Evolutionary conservation across 148 eudicot species (phyloP), one percentile per base, ranked within the genome.

Genomic region (Linanthus parryae): DNA sequence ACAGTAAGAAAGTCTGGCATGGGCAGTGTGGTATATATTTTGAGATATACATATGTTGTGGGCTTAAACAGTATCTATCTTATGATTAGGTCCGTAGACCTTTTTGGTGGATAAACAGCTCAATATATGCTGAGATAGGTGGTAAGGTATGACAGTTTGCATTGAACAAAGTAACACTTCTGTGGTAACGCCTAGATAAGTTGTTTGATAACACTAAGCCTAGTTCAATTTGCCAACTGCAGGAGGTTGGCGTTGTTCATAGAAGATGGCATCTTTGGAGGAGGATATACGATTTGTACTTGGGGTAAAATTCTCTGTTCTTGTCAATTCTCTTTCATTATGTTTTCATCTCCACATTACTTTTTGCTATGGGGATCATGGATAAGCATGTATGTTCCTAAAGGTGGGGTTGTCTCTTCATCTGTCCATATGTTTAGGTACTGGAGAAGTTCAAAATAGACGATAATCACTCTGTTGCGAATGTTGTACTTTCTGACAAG

Each of bases 241-340:
- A 92, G 99, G 94, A 82, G 65, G 59, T 92, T 68, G 99, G 99
- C 48, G 99, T 92, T 57, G 99, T 92, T 62, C 99, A 92, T 68
- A 76, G 74, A 68, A 73, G 99, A 72, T 92, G 99, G 99, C 99
- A 92, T 92, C 78, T 92, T 5, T 92, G 99, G 99, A 87, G 70
- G 80, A 84, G 99, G 80, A 75, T 77, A 48, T 92, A 92, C 78
- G 99, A 92, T 82, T 69, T 92, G 62, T 92, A 92, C 72, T 65
- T 84, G 77, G 99, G 90, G 99, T 92, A 73, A 63, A 37, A 39
- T 13, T 24, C 9, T 17, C 27, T 54, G 48, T n/a, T 13, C 26
- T 15, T 46, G 19, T 46, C 8, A 39, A 27, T 40, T 10, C 5
- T 19, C 2, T 30, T 42, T 28, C 49, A 38, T 46, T n/a, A n/a